Percentiles rank a stretch among this genome's conserved stretches.
Evolutionary conservation across 768 basidiomycete species (phyloP).

Genomic region (Trametes villosa): DNA sequence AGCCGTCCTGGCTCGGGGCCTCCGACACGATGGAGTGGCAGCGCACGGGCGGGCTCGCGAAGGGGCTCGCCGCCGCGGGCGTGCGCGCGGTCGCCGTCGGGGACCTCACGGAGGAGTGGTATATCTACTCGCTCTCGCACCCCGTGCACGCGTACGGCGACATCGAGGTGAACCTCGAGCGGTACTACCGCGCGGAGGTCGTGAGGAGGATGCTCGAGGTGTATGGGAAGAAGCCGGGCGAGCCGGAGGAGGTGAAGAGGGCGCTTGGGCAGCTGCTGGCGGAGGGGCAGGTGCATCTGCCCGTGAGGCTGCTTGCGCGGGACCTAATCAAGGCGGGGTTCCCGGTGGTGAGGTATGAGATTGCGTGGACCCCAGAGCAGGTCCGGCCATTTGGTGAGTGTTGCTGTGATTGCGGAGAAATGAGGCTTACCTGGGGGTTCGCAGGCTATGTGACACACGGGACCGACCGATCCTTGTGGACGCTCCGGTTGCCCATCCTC

Average conservation of each 20-base stretch:
- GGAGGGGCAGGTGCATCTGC: conserved; percentile 69
- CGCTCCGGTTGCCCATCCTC: conserved; percentile 57
- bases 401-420: neutral
- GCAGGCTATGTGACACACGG: conserved; percentile 74
- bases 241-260: conserved; percentile 47
- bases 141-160: conserved; percentile 54
- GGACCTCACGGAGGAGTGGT: conserved; percentile 77
- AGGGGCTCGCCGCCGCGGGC: conserved; percentile 57
- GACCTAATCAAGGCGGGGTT: conserved; percentile 61
- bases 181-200: conserved; percentile 61
- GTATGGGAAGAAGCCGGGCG: conserved; percentile 45
- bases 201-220: conserved; percentile 48
- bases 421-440: neutral
- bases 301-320: conserved; percentile 61
- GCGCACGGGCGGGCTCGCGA: conserved; percentile 60
- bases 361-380: conserved; percentile 71
- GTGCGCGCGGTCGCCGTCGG: conserved; percentile 67
- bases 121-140: conserved; percentile 73
- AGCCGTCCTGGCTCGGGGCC: conserved; percentile 59
- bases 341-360: conserved; percentile 69
- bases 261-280: conserved; percentile 65
- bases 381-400: conserved; percentile 54
- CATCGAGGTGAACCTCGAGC: conserved; percentile 56
- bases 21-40: conserved; percentile 71
- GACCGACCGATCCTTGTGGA: conserved; percentile 66